Base-by-base conservation (phyloP, 805 yeast genomes). In the Yamadazyma phyllophila region DNA sequence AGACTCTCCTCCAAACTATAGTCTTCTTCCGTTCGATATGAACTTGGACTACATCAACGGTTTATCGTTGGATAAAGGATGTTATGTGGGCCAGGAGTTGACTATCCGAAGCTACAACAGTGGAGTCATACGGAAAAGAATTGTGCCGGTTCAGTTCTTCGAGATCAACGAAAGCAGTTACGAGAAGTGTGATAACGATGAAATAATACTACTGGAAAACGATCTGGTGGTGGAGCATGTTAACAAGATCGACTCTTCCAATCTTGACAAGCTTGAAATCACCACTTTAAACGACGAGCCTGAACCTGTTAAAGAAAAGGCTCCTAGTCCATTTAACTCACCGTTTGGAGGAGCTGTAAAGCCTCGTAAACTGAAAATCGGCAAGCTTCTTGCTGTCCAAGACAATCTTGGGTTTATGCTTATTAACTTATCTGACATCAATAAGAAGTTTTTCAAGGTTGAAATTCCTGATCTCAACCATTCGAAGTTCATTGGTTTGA, bases 1-100 rank as follows among this genome's bases (percentile, higher is more conserved):
- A 20, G 77, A 72, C 46, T 60, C 68, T 0, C 61, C 67, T 2
- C 48, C 45, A 10, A 66, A 59, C 24, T 52, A 52, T 2, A 56
- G 63, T 3, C 49, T 72, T 10, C 66, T 94, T 2, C 99, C 99
- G 1, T 76, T 94, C 55, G 98, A 94, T 54, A 73, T 80, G 48
- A 88, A 88, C 60, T 67, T 91, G 53, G 99, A 94, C 63, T 81
- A 77, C 55, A 79, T 81, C 66, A 84, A 87, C 52, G 96, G 92
- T 0, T 74, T 94, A 11, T 88, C 92, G 44, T 80, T 84, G 42
- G 84, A 89, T 52, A 94, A 94, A 63, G 99, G 99, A 1, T 94
- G 99, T 61, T 94, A 94, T 57, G 83, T 89, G 12, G 99, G 99
- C 1, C 99, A 94, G 65, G 99, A 94, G 61, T 71, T 94, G 42